Evolutionary conservation across 495 filamentous ascomycete genomes (phyloP).

Genomic region (Echria macrotheca): DNA sequence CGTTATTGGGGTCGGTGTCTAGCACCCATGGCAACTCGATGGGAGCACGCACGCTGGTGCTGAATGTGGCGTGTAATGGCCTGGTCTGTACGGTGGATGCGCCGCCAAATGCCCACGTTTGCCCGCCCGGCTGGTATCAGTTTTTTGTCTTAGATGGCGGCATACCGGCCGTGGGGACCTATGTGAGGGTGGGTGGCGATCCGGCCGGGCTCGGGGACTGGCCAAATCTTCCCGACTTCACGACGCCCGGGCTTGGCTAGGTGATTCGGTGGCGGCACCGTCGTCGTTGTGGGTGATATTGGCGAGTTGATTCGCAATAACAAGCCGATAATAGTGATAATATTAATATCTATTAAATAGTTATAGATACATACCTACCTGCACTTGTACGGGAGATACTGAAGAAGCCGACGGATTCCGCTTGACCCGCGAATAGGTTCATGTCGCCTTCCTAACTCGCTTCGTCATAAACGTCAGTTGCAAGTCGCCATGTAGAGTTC

Average conservation of each 20-base stretch:
- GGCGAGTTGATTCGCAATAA: no score
- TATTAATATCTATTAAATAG: no score
- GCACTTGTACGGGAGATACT: no score
- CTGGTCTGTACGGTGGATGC: slow-evolving; percentile 48
- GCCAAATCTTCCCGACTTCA: slow-evolving; percentile 45
- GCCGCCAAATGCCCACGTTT: slow-evolving; percentile 47
- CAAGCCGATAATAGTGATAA: no score
- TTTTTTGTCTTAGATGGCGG: slow-evolving; percentile 56
- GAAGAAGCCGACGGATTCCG: no score
- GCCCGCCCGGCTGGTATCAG: slow-evolving; percentile 58
- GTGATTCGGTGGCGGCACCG: no score
- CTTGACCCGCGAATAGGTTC: no score
- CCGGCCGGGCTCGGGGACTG: slow-evolving; percentile 54
- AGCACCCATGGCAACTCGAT: slow-evolving; percentile 61
- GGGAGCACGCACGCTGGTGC: slow-evolving; percentile 58
- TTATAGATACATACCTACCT: no score
- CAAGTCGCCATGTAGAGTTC: no score
- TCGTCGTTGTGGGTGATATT: no score
- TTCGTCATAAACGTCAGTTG: no score
- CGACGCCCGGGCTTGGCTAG: slow-evolving; percentile 41
- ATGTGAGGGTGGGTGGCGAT: slow-evolving; percentile 60
- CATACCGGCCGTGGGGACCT: slow-evolving; percentile 47
- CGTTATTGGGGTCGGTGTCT: slow-evolving; percentile 52
- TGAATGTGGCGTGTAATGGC: slow-evolving; percentile 44
- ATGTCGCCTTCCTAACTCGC: no score